Evolutionary conservation across 2,329 filamentous ascomycete genomes (phyloP), one percentile per base, ranked within the genome.

Genomic region (Teratosphaeria pseudoeucalypti): DNA sequence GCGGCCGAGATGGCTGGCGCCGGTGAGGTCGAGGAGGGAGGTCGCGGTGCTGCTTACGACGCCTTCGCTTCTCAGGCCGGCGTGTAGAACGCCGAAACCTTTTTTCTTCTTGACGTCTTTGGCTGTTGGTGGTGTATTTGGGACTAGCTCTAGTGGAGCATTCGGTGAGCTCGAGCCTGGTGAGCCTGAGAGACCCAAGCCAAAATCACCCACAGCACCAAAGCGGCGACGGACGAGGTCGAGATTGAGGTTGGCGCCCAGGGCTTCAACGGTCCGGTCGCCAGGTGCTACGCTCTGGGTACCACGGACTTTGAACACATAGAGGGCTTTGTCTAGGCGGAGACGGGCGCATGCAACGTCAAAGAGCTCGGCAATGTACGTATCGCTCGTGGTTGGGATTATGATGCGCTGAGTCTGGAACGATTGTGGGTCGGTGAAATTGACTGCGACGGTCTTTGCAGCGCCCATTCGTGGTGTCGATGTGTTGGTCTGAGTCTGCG

Each of bases 311-410:
- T 90, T 91, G 63, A 95, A 81, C 5, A 92, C 86, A 70, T 90
- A 89, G 59, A 86, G 84, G 19, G 82, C 87, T 76, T 91, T 90
- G 71, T 94, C 90, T 0, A 94, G 78, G 60, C 89, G 85, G 52
- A 90, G 81, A 73, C 89, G 89, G 52, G 85, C 83, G 71, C 89
- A 94, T 2, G 89, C 86, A 64, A 85, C 80, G 68, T 92, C 89
- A 57, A 92, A 84, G 32, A 94, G 84, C 71, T 94, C 89, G 52
- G 87, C 88, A 53, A 94, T 83, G 71, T 92, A 94, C 34, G 86
- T 92, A 65, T 92, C 88, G 0, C 88, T 90, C 0, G 87, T 92
- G 54, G 90, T 88, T 62, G 89, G 85, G 19, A 92, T 76, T 1
- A 85, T 86, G 27, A 90, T 82, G 76, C 85, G 84, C 68, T 87